These are phyloP conservation scores for Ophiostoma perfectum DNA, from an alignment of 2,329 filamentous ascomycete species.

Conservation along the genomic window DNA sequence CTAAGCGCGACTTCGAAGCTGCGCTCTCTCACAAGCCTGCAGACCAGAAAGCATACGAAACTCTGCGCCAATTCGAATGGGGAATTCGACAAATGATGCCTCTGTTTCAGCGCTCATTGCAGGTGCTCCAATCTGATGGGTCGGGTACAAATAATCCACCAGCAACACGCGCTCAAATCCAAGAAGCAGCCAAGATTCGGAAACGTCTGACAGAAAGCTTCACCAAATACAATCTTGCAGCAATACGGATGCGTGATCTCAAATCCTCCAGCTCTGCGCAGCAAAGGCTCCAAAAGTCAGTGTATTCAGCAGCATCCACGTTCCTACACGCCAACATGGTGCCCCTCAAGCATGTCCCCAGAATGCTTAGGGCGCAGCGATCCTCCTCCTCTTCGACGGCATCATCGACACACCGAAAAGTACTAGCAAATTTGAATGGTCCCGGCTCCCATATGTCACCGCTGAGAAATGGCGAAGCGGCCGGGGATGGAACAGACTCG, in stretches of 20 bases:
- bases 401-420: constrained; percentile 29
- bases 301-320: constrained; percentile 73
- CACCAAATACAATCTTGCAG: constrained; percentile 76
- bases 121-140: constrained; percentile 57
- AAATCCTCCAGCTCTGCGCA: constrained; percentile 68
- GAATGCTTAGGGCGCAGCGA: constrained; percentile 50
- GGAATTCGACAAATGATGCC: constrained; percentile 79
- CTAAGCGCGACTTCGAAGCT: constrained; percentile 69
- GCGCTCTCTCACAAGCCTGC: constrained; percentile 63
- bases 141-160: constrained; percentile 35
- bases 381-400: constrained; percentile 26
- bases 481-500: constrained; percentile 42
- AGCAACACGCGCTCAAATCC: constrained; percentile 60
- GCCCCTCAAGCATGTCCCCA: constrained; percentile 69
- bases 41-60: constrained; percentile 76
- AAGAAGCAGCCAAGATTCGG: constrained; percentile 83
- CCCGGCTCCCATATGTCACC: constrained; percentile 33
- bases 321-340: constrained; percentile 91
- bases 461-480: constrained; percentile 45
- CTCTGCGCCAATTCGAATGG: constrained; percentile 77
- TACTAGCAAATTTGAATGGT: constrained; percentile 30
- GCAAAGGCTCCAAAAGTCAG: constrained; percentile 67
- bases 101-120: constrained; percentile 72
- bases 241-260: constrained; percentile 73
- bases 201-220: constrained; percentile 86